Evolutionary conservation across 352 stramenopile genomes (phyloP).

Genomic region (Lagenidium giganteum): DNA sequence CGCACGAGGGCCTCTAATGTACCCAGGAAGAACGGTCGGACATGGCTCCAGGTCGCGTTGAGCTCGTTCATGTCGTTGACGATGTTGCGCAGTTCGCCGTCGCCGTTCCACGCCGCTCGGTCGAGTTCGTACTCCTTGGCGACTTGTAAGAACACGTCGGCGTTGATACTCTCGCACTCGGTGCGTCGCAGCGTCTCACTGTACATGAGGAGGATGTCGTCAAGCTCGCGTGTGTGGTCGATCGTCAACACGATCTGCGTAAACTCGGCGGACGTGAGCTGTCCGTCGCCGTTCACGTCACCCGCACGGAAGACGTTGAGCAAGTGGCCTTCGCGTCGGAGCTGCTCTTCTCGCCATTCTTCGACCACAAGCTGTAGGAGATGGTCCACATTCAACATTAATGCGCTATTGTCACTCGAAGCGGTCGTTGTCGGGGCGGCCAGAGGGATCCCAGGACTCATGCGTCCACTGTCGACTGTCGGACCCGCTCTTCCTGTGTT

Average conservation of each 20-base stretch:
- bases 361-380: constrained; percentile 56
- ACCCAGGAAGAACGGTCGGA: constrained; percentile 60
- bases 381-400: constrained; percentile 64
- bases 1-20: constrained; percentile 56
- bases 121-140: constrained; percentile 74
- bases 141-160: constrained; percentile 65
- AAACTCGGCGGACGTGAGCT: constrained; percentile 75
- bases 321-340: constrained; percentile 57
- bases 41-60: constrained; percentile 49
- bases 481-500: not conserved
- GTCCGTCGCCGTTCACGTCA: constrained; percentile 74
- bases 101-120: constrained; percentile 57
- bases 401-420: constrained; percentile 5
- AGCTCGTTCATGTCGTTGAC: constrained; percentile 63
- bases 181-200: constrained; percentile 71
- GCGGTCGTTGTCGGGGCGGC: not conserved
- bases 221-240: constrained; percentile 53
- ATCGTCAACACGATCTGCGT: constrained; percentile 76
- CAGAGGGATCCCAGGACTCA: constrained; percentile 1
- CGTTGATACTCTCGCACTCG: constrained; percentile 41
- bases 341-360: constrained; percentile 69
- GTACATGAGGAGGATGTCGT: constrained; percentile 78
- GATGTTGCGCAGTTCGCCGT: constrained; percentile 61
- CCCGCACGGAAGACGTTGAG: constrained; percentile 69
- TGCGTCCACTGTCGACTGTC: constrained; percentile 1